A percentile compares a stretch with the other conserved stretches of the same genome.
Conservation (phyloP, 352 stramenopile genomes). For the Phytophthora tentaculata region DNA sequence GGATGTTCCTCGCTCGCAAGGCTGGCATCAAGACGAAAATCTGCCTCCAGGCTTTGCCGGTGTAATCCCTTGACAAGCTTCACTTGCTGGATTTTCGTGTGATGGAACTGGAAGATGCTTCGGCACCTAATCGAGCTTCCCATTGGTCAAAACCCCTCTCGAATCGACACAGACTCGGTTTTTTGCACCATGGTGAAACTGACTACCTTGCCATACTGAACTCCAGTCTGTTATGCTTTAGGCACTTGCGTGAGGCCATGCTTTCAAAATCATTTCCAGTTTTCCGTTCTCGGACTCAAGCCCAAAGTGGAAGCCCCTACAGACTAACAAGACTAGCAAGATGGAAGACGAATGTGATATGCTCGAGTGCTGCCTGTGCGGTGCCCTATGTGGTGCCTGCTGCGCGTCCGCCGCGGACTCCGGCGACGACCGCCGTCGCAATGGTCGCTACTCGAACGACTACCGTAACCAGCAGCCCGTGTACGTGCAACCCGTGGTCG, state of each 20-base stretch:
- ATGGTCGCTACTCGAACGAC: conserved; percentile 40
- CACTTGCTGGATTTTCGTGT: conserved; percentile 22
- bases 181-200: conserved; percentile 24
- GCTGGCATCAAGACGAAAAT: not conserved
- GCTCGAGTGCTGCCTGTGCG: conserved; percentile 81
- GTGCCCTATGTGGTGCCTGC: conserved; percentile 76
- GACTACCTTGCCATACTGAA: conserved; percentile 28
- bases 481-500: conserved; percentile 80
- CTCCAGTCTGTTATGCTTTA: conserved; percentile 14
- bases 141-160: conserved; percentile 27
- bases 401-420: conserved; percentile 55
- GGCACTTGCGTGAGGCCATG: not conserved
- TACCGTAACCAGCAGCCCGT: conserved; percentile 55
- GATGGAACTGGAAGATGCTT: conserved; percentile 12
- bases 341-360: conserved; percentile 83
- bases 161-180: conserved; percentile 4
- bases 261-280: conserved; percentile 32
- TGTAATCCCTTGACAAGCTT: conserved; percentile 4
- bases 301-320: not conserved
- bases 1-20: not conserved
- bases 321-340: not conserved
- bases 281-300: conserved; percentile 15
- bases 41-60: not conserved
- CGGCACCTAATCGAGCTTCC: not conserved
- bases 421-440: conserved; percentile 42